Conservation (phyloP, 768 basidiomycete genomes). For the Sarcomyxa edulis region DNA sequence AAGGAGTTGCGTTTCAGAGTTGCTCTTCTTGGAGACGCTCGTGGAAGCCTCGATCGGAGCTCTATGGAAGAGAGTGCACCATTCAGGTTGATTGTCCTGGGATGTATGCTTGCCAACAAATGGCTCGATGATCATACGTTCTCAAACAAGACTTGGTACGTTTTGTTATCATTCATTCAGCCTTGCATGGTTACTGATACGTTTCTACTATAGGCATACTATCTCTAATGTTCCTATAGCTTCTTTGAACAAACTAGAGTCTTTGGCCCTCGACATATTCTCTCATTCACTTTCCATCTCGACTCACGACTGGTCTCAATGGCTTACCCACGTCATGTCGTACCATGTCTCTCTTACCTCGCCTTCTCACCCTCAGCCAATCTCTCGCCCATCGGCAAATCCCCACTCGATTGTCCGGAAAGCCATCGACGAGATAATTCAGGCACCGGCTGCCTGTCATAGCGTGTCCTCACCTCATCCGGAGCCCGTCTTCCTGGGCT, state of each 20-base stretch:
- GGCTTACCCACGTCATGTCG: conserved; percentile 60
- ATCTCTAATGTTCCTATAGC: conserved; percentile 74
- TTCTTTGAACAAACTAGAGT: conserved; percentile 66
- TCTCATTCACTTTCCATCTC: conserved; percentile 67
- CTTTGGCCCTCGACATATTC: conserved; percentile 66
- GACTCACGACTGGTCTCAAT: conserved; percentile 58
- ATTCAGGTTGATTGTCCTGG: conserved; percentile 72
- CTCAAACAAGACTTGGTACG: conserved; percentile 85
- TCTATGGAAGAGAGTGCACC: conserved; percentile 53
- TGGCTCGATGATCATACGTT: conserved; percentile 89
- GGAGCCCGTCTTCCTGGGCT: conserved; percentile 66
- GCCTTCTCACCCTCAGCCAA: conserved; percentile 62
- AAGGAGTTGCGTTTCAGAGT: conserved; percentile 63
- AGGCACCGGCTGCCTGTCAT: conserved; percentile 34
- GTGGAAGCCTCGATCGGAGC: conserved; percentile 38
- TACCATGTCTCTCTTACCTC: conserved; percentile 64
- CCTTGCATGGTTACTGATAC: conserved; percentile 9
- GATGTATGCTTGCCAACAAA: conserved; percentile 84
- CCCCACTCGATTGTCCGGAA: conserved; percentile 66
- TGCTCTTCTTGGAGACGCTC: conserved; percentile 52
- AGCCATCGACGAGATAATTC: conserved; percentile 64
- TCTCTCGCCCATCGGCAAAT: conserved; percentile 70
- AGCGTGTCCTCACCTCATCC: conserved; percentile 23
- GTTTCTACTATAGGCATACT: conserved; percentile 52
- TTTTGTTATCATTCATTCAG: conserved; percentile 1